phyloP scores from a whole-genome alignment of 2,329 filamentous ascomycete genomes.

The Helotiales sp. region DNA sequence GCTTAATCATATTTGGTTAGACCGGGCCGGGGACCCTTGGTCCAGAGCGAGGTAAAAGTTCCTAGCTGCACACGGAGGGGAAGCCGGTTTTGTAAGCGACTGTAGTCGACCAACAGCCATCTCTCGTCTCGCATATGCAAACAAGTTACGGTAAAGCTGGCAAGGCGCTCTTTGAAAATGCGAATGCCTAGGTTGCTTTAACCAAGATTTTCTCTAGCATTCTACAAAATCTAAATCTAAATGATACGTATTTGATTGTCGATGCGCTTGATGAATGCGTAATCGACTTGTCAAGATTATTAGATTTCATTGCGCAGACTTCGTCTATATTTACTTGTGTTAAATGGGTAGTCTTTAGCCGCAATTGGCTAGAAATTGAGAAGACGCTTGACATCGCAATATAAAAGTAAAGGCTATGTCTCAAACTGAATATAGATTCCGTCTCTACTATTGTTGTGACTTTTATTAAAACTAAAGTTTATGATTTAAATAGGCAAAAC shows the following conservation, averaged over 20 bases:
- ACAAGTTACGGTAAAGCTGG: conserved; percentile 45
- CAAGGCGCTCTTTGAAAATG: conserved; percentile 47
- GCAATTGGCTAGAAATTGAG: too few species aligned
- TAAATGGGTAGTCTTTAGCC: too few species aligned
- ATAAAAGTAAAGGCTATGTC: conserved; percentile 39
- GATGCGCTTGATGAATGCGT: conserved; percentile 57
- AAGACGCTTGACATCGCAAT: conserved; percentile 38
- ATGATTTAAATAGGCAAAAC: conserved; percentile 31
- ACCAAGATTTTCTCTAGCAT: conserved; percentile 48
- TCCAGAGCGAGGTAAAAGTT: too few species aligned
- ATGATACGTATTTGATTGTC: conserved; percentile 46
- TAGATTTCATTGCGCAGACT: too few species aligned
- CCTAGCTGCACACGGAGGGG: too few species aligned
- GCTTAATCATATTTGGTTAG: too few species aligned
- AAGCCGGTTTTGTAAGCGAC: too few species aligned
- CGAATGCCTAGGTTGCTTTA: conserved; percentile 47
- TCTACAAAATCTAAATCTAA: conserved; percentile 44
- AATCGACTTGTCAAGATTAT: too few species aligned
- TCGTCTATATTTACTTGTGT: too few species aligned
- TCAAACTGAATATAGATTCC: conserved; percentile 46
- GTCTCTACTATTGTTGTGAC: conserved; percentile 44
- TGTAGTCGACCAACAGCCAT: conserved; percentile 45
- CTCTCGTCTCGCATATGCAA: conserved; percentile 44
- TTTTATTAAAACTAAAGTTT: conserved; percentile 47
- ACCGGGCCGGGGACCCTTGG: too few species aligned